Percentiles rank a stretch among this genome's conserved stretches.
Conservation (phyloP, 1,284 basidiomycete species). For the Fistulinella cinereoalba region DNA sequence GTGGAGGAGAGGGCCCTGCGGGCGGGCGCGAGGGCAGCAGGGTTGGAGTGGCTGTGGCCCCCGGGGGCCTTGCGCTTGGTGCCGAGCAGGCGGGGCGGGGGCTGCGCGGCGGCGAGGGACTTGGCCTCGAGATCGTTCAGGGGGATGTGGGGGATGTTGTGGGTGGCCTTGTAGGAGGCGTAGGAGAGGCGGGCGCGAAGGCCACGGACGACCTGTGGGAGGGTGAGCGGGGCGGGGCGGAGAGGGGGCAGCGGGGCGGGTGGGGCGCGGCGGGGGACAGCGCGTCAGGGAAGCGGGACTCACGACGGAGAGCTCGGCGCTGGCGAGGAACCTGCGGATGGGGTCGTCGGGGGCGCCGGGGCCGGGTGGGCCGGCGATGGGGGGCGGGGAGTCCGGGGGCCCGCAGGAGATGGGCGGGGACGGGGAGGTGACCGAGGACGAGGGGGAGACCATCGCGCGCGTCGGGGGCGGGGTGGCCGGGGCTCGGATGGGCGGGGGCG, state of each 20-base stretch:
- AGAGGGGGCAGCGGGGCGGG: too few species aligned
- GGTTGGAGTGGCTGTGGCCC: conserved; percentile 47
- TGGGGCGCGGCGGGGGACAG: conserved; percentile 32
- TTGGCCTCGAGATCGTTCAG: conserved; percentile 69
- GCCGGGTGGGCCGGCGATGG: conserved; percentile 42
- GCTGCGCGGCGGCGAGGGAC: conserved; percentile 40
- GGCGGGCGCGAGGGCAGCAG: too few species aligned
- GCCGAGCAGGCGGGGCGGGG: conserved; percentile 49
- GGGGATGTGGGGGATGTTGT: conserved; percentile 62
- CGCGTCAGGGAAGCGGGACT: conserved; percentile 48
- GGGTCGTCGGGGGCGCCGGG: conserved; percentile 59
- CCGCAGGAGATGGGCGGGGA: conserved; percentile 66
- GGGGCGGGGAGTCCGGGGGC: conserved; percentile 43
- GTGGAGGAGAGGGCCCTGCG: conserved; percentile 37
- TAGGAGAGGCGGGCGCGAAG: conserved; percentile 74
- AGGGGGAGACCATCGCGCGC: conserved; percentile 69
- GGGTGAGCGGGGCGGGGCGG: too few species aligned
- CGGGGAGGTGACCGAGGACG: conserved; percentile 73
- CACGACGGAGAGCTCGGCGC: conserved; percentile 74
- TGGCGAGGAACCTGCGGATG: conserved; percentile 68
- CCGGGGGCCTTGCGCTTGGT: conserved; percentile 54
- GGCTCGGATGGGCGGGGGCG: not conserved
- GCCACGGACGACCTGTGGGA: conserved; percentile 76
- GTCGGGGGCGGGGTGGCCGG: conserved; percentile 20
- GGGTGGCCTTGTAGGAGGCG: conserved; percentile 75